Conservation (phyloP, 2,329 filamentous ascomycete species). For the Neonectria punicea region DNA sequence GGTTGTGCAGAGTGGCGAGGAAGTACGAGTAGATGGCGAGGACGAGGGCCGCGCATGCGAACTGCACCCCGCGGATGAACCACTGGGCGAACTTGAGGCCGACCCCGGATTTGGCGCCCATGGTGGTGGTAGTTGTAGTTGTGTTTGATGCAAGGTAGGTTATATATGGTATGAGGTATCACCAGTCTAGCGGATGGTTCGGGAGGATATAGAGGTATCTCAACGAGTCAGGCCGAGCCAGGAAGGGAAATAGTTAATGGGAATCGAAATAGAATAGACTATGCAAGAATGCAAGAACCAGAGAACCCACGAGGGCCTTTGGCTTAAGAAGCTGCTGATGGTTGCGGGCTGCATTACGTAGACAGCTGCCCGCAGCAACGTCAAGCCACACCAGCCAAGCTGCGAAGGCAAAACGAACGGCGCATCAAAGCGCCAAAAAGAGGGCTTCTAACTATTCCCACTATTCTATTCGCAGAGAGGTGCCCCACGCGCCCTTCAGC, state of each 20-base stretch:
- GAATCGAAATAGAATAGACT: not conserved
- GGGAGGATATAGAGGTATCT: not conserved
- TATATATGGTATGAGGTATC: not conserved
- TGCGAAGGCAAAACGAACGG: not conserved
- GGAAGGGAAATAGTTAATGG: not conserved
- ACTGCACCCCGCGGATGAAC: constrained; percentile 77
- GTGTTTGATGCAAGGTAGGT: not conserved
- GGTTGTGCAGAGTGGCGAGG: constrained; percentile 76
- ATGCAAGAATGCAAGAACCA: not conserved
- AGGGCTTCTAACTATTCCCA: not conserved
- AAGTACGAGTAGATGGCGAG: constrained; percentile 88
- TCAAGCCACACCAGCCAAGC: not conserved
- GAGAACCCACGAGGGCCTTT: not conserved
- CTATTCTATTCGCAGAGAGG: not conserved
- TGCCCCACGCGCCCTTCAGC: not conserved
- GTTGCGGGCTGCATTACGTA: not conserved
- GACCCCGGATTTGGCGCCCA: constrained; percentile 51
- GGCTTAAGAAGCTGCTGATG: not conserved
- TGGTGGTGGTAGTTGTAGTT: constrained; percentile 28
- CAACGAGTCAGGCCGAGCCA: not conserved
- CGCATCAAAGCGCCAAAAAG: not conserved
- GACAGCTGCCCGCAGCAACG: not conserved
- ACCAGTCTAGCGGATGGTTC: not conserved
- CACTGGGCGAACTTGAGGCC: constrained; percentile 76
- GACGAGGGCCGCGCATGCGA: constrained; percentile 77